Base-by-base conservation (phyloP, 2,329 filamentous ascomycete species). In the Pleoardoris graminearum region DNA sequence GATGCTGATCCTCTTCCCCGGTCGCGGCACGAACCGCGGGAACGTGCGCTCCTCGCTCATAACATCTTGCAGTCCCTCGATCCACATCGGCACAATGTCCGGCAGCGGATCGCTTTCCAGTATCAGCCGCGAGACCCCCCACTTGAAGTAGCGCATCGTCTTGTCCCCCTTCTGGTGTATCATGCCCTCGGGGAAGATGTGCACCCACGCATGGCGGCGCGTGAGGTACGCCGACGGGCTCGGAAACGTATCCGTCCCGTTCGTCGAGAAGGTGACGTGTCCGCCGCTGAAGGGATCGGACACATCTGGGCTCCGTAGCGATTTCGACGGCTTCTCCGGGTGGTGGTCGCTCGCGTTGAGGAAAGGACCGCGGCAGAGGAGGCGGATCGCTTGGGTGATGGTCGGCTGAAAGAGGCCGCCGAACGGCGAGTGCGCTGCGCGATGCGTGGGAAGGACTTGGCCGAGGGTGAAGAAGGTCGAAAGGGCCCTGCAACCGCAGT, bases 111-210 rank as follows among this genome's bases (percentile, higher is more conserved):
- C 89, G 41, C 88, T 85, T 74, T 99, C 94, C 41, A 99, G 84
- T 52, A 99, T 94, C 52, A 97, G 81, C 2, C 94, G 85, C 6
- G 93, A 91, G 1, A 97, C 81, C 1, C 94, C 94, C 94, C 94
- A 99, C 78, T 96, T 97, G 83, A 97, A 97, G 76, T 99, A 99
- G 25, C 94, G 88, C 80, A 97, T 87, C 7, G 87, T 85, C 63
- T 86, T 85, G 36, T 85, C 79, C 1, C 88, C 83, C 60, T 91
- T 86, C 76, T 99, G 94, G 74, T 97, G 92, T 39, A 96, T 91
- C 73, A 89, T 91, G 42, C 91, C 94, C 75, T 99, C 94, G 11
- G 94, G 94, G 73, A 97, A 97, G 49, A 97, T 88, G 73, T 99
- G 94, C 3, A 99, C 79, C 94, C 94, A 99, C 38, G 85, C 84